Base-by-base conservation (phyloP, 148 eudicot species). In the Cornus florida region DNA sequence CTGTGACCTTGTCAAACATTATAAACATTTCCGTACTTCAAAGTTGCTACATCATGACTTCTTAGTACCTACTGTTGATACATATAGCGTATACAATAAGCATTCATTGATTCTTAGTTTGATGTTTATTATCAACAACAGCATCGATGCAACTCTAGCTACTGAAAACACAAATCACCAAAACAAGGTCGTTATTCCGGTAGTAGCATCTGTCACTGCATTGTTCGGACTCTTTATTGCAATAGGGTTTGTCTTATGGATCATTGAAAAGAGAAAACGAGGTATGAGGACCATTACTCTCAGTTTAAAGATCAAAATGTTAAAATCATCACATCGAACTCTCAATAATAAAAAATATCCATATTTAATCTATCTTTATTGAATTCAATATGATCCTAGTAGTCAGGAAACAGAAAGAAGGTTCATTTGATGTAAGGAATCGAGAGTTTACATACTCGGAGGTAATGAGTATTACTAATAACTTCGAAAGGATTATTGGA, bases 201-300 rank as follows among this genome's bases (percentile, higher is more conserved):
- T 84, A 38, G 83, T 78, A 22, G 83, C 82, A 19, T 69, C 75
- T 41, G 65, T 57, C 46, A 74, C 33, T 67, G 71, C 82, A 28
- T 73, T 60, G 28, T 35, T 78, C 14, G 75, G 72, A 77, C 48
- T 80, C 72, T n/a, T 69, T 56, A 70, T 48, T 69, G 83, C 69
- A 76, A 53, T 78, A 16, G 53, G 38, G 38, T 4, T 57, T 68
- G 39, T 73, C 65, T 6, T 72, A 31, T 80, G 71, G 82, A 33
- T 70, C 9, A 48, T 80, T 39, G 80, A 77, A 77, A 70, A 64
- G 69, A 80, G 73, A 68, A 68, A 28, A 43, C 41, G 33, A 73
- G 76, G 76, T 53, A 16, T 32, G 48, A 43, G 48, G 6, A 43
- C 7, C 48, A 43, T 43, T 9, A 43, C 38, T 43, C 48, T 43